A percentile compares a stretch with the other conserved stretches of the same genome.
Evolutionary conservation across 1,139 yeast genomes (phyloP).

Genomic region (Kurtzmaniella quercitrusa): DNA sequence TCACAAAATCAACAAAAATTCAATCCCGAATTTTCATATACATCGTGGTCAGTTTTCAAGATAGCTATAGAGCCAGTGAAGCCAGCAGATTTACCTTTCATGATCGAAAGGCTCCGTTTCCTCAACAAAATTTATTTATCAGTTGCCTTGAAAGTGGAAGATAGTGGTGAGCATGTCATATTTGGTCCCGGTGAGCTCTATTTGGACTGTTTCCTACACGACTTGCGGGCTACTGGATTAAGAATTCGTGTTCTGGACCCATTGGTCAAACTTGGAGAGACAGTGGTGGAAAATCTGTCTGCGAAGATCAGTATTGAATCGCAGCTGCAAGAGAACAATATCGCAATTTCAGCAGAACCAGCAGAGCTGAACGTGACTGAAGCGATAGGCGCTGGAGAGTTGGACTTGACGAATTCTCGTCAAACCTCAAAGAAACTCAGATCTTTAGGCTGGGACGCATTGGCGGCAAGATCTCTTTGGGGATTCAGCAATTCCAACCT

Average conservation of each 20-base stretch:
- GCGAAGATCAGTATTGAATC: slow-evolving; percentile 59
- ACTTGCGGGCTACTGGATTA: slow-evolving; percentile 56
- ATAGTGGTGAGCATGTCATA: slow-evolving; percentile 82
- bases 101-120: slow-evolving; percentile 64
- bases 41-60: slow-evolving; percentile 56
- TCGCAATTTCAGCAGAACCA: slow-evolving; percentile 81
- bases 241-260: slow-evolving; percentile 86
- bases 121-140: slow-evolving; percentile 65
- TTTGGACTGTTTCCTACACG: slow-evolving; percentile 80
- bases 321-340: slow-evolving; percentile 48
- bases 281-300: slow-evolving; percentile 64
- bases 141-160: slow-evolving; percentile 67
- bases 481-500: slow-evolving; percentile 61
- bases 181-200: slow-evolving; percentile 86
- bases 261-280: slow-evolving; percentile 74
- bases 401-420: slow-evolving; percentile 37
- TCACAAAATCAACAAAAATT: not conserved
- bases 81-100: slow-evolving; percentile 74
- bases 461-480: slow-evolving; percentile 84
- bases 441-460: slow-evolving; percentile 73
- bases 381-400: slow-evolving; percentile 55
- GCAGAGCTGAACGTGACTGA: slow-evolving; percentile 43
- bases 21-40: not conserved
- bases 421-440: slow-evolving; percentile 53
- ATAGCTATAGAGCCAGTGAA: slow-evolving; percentile 78